Percentiles rank a stretch among this genome's conserved stretches.
Evolutionary conservation across 1,284 basidiomycete genomes (phyloP).

Genomic region (Mycosarcoma mackinlayi): DNA sequence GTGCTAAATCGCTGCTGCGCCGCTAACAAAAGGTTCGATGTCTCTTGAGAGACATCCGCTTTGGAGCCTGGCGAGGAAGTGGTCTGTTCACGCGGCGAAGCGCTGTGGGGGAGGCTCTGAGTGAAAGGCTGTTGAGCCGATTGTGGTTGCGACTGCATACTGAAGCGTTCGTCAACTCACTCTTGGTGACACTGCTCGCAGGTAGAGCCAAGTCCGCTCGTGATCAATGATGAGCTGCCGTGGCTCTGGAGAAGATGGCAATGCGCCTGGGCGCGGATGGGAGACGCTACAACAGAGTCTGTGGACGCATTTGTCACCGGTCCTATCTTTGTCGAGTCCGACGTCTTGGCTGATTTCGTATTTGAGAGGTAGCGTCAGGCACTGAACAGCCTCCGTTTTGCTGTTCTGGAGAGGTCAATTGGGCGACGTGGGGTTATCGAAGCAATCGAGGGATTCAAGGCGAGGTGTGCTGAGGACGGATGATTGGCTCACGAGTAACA

Average conservation of each 20-base stretch:
- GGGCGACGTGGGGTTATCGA: too few species aligned
- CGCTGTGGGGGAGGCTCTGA: constrained; percentile 3
- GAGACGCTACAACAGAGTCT: constrained; percentile 11
- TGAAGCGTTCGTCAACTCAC: too few species aligned
- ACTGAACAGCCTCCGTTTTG: not conserved
- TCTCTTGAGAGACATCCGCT: constrained; percentile 26
- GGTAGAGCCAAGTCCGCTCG: too few species aligned
- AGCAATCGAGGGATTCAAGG: too few species aligned
- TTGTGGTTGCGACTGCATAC: constrained; percentile 31
- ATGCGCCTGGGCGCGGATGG: constrained; percentile 18
- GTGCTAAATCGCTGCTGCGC: constrained; percentile 30
- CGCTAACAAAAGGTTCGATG: constrained; percentile 20
- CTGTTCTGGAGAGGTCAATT: not conserved
- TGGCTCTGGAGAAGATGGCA: not conserved
- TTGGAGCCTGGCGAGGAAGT: constrained; percentile 5
- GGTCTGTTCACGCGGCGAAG: constrained; percentile 10
- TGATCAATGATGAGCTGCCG: constrained; percentile 1
- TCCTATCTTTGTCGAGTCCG: constrained; percentile 2
- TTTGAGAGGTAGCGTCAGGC: not conserved
- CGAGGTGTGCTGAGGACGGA: too few species aligned
- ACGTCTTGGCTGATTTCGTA: constrained; percentile 1
- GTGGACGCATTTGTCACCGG: constrained; percentile 25
- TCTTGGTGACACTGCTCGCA: too few species aligned
- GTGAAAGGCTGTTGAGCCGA: constrained; percentile 9
- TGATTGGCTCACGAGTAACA: too few species aligned